Evolutionary conservation across 768 basidiomycete genomes (phyloP).

Genomic region (Leccinum fibrillosum): DNA sequence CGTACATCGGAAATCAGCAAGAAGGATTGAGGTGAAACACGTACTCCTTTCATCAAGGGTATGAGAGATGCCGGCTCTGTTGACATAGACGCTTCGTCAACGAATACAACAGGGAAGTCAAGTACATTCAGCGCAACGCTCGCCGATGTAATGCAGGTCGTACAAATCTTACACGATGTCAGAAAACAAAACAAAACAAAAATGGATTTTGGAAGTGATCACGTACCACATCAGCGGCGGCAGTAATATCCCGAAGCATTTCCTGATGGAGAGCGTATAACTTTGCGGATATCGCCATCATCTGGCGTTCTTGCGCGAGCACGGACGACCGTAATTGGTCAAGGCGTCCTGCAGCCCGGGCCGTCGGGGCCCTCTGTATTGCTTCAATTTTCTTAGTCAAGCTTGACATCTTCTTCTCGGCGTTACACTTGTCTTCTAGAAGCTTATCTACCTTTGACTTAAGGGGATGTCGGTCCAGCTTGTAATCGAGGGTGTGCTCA

Average conservation of each 20-base stretch:
- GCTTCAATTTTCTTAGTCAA: conserved; percentile 26
- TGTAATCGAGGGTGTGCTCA: conserved; percentile 59
- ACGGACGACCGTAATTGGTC: conserved; percentile 29
- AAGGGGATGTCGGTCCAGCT: conserved; percentile 59
- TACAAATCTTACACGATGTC: conserved; percentile 61
- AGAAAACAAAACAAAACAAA: neutral
- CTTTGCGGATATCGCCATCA: conserved; percentile 37
- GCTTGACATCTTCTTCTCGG: conserved; percentile 23
- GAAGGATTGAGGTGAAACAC: conserved; percentile 32
- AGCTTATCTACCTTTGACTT: conserved; percentile 42
- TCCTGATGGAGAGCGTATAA: conserved; percentile 54
- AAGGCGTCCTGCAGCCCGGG: conserved; percentile 20
- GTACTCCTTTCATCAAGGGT: conserved; percentile 90
- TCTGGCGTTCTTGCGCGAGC: conserved; percentile 29
- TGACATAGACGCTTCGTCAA: conserved; percentile 96
- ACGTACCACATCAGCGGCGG: conserved; percentile 70
- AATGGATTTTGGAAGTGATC: neutral
- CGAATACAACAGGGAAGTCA: conserved; percentile 90
- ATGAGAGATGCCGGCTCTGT: conserved; percentile 91
- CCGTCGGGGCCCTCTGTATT: conserved; percentile 14
- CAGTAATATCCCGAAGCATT: conserved; percentile 64
- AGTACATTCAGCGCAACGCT: conserved; percentile 59
- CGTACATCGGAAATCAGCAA: conserved; percentile 10
- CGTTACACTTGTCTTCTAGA: conserved; percentile 36
- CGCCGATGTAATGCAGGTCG: conserved; percentile 82